Evolutionary conservation across 805 yeast genomes (phyloP), one percentile per base, ranked within the genome.

Genomic region (Lipomyces japonicus): DNA sequence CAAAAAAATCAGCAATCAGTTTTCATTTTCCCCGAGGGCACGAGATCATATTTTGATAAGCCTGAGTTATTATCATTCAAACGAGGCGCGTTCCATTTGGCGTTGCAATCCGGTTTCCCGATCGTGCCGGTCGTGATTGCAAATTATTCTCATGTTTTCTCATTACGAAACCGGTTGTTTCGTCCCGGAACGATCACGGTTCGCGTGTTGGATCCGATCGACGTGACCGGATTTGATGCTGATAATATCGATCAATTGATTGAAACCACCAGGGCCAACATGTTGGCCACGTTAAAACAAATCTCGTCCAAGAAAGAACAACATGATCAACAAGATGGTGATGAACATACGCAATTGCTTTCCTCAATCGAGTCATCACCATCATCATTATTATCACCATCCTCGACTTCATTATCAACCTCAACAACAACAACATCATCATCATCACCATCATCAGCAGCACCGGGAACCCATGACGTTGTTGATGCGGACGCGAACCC

Each of bases 11-110:
- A 81, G 63, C 82, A 90, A 61, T 86, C 84, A 14, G 75, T 93
- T 22, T 93, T 83, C 76, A 80, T 93, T 71, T 93, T 90, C 75
- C 96, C 97, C 23, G 99, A 93, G 69, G 99, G 99, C 24, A 93
- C 98, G 1, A 79, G 99, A 68, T 88, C 97, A 0, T 85, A 83
- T 57, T 70, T 84, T 9, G 69, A 78, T 22, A 75, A 75, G 31
- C 82, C 95, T 44, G 80, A 75, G 2, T 70, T 93, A 65, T 75
- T 88, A 43, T 95, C 95, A 0, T 88, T 93, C 72, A 93, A 93
- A 69, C 93, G 93, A 66, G 99, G 99, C 48, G 97, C 97, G 0
- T 93, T 93, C 81, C 97, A 93, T 69, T 76, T 93, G 64, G 99
- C 99, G 5, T 84, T 86, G 56, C 95, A 89, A 69, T 95, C 95